These are phyloP conservation scores for Cyberlindnera xylosilytica DNA, from an alignment of 805 yeast genomes.

Conservation along the genomic window DNA sequence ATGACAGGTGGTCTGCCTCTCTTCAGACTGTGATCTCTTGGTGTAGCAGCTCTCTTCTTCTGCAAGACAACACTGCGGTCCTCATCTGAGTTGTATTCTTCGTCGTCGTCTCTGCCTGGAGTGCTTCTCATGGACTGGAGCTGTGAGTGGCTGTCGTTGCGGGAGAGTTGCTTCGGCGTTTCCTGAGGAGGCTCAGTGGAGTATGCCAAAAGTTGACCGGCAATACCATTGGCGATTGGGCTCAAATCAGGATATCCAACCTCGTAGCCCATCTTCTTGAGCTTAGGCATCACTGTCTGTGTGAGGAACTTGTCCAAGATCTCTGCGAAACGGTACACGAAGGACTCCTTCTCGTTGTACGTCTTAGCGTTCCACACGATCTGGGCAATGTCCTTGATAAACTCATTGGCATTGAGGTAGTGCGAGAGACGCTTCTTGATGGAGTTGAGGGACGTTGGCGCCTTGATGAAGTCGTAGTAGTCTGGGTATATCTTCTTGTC, in stretches of 20 bases:
- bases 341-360: conserved; percentile 69
- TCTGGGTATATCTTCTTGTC: conserved; percentile 64
- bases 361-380: conserved; percentile 88
- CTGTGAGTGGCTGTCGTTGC: not conserved
- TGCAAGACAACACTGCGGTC: conserved; percentile 2
- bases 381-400: conserved; percentile 74
- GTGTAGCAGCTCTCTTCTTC: conserved; percentile 10
- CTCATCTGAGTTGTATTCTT: conserved; percentile 14
- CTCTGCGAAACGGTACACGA: conserved; percentile 64
- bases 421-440: conserved; percentile 55
- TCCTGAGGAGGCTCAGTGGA: conserved; percentile 6
- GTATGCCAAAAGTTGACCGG: conserved; percentile 22
- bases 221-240: conserved; percentile 18
- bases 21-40: conserved; percentile 37
- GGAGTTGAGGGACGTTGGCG: conserved; percentile 80
- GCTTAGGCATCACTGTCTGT: conserved; percentile 33
- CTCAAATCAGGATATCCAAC: conserved; percentile 39
- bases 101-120: conserved; percentile 15
- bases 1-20: conserved; percentile 91
- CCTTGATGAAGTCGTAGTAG: conserved; percentile 72
- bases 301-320: conserved; percentile 41
- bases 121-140: conserved; percentile 12
- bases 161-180: not conserved
- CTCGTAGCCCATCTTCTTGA: conserved; percentile 32
- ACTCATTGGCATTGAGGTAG: conserved; percentile 63